These are phyloP conservation scores for Phytophthora palmivora DNA, from an alignment of 352 stramenopile species.

Conservation along the genomic window DNA sequence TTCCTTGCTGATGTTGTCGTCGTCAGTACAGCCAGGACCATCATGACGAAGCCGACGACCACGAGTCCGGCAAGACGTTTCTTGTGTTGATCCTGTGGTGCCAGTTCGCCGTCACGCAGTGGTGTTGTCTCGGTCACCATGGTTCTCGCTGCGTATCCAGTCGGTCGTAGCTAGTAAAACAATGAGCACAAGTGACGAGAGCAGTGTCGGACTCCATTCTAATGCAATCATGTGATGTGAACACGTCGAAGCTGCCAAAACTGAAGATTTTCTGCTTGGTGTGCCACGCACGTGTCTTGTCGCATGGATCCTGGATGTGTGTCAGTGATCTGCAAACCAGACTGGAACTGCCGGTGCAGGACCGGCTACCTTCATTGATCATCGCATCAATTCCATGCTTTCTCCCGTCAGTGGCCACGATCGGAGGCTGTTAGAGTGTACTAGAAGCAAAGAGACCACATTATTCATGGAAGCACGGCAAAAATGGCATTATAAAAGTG, in stretches of 20 bases:
- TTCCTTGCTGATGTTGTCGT: slow-evolving; percentile 19
- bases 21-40: slow-evolving; percentile 23
- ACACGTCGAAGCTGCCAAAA: too few species aligned
- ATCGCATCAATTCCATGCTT: too few species aligned
- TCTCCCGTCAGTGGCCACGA: too few species aligned
- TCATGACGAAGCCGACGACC: slow-evolving; percentile 27
- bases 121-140: slow-evolving; percentile 40
- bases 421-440: too few species aligned
- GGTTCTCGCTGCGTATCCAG: slow-evolving; percentile 3
- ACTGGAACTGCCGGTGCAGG: too few species aligned
- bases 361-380: too few species aligned
- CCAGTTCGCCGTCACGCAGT: slow-evolving; percentile 14
- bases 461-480: slow-evolving; percentile 11
- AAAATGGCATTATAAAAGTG: slow-evolving; percentile 32
- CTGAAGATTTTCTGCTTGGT: slow-evolving; percentile 17
- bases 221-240: too few species aligned
- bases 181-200: background rate
- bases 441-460: background rate
- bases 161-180: background rate
- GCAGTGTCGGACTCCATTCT: background rate
- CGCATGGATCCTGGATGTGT: slow-evolving; percentile 14
- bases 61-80: slow-evolving; percentile 24
- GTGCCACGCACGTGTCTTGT: slow-evolving; percentile 18
- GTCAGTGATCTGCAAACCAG: slow-evolving; percentile 3
- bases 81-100: slow-evolving; percentile 4